A percentile compares a stretch with the other conserved stretches of the same genome.
Evolutionary conservation across 2,329 filamentous ascomycete genomes (phyloP).

Genomic region (Dothideomycetes sp.): DNA sequence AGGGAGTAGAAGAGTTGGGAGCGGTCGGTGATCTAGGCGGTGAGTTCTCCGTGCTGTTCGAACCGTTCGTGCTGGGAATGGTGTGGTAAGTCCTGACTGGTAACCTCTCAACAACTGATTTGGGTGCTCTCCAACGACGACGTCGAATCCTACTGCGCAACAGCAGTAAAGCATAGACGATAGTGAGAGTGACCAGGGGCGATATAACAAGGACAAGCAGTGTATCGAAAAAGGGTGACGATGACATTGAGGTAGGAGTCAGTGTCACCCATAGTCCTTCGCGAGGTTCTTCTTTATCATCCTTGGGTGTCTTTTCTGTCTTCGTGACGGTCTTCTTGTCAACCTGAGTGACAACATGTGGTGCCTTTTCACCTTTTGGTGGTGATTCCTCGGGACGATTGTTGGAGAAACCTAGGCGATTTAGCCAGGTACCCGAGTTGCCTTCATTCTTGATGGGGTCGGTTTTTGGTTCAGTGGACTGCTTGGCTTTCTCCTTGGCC

Average conservation of each 20-base stretch:
- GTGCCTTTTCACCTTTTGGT: neutral
- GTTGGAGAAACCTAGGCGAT: neutral
- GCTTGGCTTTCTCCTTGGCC: neutral
- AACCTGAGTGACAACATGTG: conserved; percentile 4
- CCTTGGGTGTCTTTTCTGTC: neutral
- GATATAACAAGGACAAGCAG: conserved; percentile 93
- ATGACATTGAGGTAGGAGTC: conserved; percentile 75
- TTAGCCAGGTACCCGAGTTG: neutral
- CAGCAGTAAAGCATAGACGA: conserved; percentile 82
- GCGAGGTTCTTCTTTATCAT: conserved; percentile 26
- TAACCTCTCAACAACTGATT: conserved; percentile 88
- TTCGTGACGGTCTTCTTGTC: conserved; percentile 1
- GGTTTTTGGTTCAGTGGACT: neutral
- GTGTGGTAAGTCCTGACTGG: conserved; percentile 93
- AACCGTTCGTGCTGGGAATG: conserved; percentile 51
- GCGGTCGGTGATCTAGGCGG: conserved; percentile 4
- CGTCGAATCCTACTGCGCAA: conserved; percentile 80
- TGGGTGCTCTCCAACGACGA: conserved; percentile 90
- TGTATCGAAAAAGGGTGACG: conserved; percentile 90
- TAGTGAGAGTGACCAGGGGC: conserved; percentile 79
- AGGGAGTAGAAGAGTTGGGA: conserved; percentile 54
- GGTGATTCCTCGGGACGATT: neutral
- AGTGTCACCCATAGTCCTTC: conserved; percentile 95
- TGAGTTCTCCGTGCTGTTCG: conserved; percentile 33
- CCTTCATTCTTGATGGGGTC: neutral